phyloP scores from a whole-genome alignment of 768 basidiomycete species.

The Pulveroboletus ravenelii region DNA sequence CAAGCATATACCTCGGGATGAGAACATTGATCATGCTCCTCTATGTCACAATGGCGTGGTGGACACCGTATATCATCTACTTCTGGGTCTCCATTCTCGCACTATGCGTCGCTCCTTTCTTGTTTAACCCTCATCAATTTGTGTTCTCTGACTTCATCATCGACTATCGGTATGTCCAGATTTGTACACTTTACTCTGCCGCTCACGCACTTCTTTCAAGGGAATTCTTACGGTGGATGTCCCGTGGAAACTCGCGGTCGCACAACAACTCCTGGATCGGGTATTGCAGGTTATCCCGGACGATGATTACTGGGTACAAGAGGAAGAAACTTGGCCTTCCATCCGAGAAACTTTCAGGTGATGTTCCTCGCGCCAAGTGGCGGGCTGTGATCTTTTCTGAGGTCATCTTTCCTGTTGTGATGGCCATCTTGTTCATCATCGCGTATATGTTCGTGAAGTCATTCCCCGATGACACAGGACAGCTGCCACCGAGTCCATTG shows the following conservation, averaged over 20 bases:
- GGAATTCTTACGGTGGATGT: conserved; percentile 99
- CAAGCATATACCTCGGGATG: conserved; percentile 97
- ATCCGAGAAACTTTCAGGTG: conserved; percentile 93
- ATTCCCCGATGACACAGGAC: conserved; percentile 62
- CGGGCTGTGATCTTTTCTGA: conserved; percentile 85
- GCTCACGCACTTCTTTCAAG: conserved; percentile 36
- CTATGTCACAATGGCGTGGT: conserved; percentile 88
- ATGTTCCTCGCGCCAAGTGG: conserved; percentile 92
- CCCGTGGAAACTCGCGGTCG: conserved; percentile 92
- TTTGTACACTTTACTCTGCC: not conserved
- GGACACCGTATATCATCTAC: conserved; percentile 91
- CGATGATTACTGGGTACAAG: conserved; percentile 99
- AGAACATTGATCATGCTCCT: conserved; percentile 87
- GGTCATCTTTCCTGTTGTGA: conserved; percentile 77
- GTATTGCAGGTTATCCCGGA: conserved; percentile 95
- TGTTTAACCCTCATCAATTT: conserved; percentile 99
- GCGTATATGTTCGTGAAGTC: conserved; percentile 93
- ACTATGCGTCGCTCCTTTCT: conserved; percentile 91
- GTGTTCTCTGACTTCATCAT: conserved; percentile 95
- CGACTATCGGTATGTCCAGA: conserved; percentile 69
- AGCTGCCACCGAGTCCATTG: conserved; percentile 72
- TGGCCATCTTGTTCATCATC: conserved; percentile 82
- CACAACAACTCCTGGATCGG: conserved; percentile 99
- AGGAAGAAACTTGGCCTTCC: conserved; percentile 95
- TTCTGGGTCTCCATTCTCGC: conserved; percentile 96